A percentile compares a stretch with the other conserved stretches of the same genome.
These are phyloP conservation scores for Chlamydomonas asymmetrica DNA, from an alignment of 139 green algal genomes.

Conservation along the genomic window DNA sequence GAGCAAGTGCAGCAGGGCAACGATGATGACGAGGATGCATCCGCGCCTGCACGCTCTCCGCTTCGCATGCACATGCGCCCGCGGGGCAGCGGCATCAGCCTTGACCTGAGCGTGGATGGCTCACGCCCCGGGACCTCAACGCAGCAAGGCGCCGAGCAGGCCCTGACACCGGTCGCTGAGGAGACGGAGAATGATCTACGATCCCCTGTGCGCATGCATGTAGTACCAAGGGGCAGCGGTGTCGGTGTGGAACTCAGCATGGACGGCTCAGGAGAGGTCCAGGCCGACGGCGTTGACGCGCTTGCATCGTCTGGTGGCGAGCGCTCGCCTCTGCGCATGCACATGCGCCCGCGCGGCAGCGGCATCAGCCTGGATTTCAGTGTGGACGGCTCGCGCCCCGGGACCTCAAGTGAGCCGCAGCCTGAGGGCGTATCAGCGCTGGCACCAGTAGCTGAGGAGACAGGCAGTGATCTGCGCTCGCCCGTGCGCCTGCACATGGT, in stretches of 20 bases:
- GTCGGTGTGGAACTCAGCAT: no score
- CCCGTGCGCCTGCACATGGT: no score
- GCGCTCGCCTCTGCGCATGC: slow-evolving; percentile 10
- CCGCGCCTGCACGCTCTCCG: slow-evolving; percentile 22
- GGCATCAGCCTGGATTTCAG: background rate
- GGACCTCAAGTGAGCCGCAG: no score
- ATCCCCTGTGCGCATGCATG: no score
- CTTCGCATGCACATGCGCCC: background rate
- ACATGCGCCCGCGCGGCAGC: background rate
- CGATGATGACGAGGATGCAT: no score
- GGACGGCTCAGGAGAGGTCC: no score
- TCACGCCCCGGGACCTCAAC: background rate
- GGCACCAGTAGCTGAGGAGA: no score
- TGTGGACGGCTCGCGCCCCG: no score
- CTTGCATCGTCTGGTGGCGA: background rate
- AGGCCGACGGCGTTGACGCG: background rate
- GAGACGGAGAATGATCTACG: background rate
- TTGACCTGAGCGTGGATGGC: background rate
- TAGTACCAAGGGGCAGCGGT: no score
- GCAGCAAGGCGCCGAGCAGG: background rate
- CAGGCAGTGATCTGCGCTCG: no score
- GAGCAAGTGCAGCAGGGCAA: no score
- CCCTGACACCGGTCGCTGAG: background rate
- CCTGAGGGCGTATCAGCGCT: no score
- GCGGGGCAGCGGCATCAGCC: background rate